phyloP scores from a whole-genome alignment of 2,329 filamentous ascomycete species.

The Trichocomaceae sp. region DNA sequence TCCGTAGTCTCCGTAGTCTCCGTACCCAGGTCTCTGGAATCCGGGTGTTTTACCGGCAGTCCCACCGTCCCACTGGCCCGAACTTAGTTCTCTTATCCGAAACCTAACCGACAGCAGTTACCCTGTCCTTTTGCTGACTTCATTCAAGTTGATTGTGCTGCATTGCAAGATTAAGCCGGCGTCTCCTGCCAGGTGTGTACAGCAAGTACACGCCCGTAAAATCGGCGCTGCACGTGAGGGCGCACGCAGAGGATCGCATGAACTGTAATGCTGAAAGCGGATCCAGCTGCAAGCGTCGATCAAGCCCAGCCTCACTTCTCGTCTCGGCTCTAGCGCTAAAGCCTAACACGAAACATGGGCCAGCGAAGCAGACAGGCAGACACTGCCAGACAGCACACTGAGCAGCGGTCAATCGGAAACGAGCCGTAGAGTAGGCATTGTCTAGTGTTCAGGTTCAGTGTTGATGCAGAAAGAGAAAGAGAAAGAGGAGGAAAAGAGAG shows the following conservation, averaged over 20 bases:
- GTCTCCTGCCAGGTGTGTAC: too few relatives aligned
- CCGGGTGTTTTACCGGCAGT: neutral
- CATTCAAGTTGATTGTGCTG: too few relatives aligned
- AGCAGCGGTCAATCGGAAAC: neutral
- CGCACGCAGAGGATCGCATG: neutral
- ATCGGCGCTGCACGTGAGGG: neutral
- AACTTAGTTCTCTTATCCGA: neutral
- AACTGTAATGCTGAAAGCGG: conserved; percentile 8
- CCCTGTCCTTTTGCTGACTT: neutral
- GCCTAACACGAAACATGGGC: conserved; percentile 3
- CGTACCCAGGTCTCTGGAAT: neutral
- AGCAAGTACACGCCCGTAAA: too few relatives aligned
- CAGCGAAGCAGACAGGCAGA: neutral
- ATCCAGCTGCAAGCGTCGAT: conserved; percentile 12
- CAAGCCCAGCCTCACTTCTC: conserved; percentile 12
- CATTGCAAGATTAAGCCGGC: too few relatives aligned
- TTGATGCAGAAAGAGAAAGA: neutral
- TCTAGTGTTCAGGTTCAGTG: too few relatives aligned
- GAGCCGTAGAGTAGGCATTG: too few relatives aligned
- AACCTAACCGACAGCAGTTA: too few relatives aligned
- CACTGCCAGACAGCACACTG: too few relatives aligned
- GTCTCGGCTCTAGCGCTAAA: neutral
- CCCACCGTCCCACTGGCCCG: neutral
- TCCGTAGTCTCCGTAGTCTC: too few relatives aligned
- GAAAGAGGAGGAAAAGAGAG: neutral